These are phyloP conservation scores for Melanogaster broomeanus DNA, from an alignment of 768 basidiomycete species.

Conservation along the genomic window DNA sequence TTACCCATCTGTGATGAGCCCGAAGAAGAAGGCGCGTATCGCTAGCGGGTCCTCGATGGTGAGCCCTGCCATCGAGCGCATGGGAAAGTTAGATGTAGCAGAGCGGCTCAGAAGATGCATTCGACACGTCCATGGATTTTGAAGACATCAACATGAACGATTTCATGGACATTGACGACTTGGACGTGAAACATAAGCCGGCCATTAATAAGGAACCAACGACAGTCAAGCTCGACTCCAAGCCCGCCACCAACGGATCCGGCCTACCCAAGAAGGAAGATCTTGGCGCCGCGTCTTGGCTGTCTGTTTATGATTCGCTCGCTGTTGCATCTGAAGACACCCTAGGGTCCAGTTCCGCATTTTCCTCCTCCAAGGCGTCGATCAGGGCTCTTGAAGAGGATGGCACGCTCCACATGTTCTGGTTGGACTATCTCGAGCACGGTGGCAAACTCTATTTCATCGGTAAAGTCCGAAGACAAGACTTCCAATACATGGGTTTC, in stretches of 20 bases:
- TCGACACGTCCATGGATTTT: conserved; percentile 52
- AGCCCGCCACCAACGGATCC: conserved; percentile 4
- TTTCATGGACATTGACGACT: conserved; percentile 61
- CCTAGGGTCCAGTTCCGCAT: conserved; percentile 45
- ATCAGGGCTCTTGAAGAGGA: conserved; percentile 76
- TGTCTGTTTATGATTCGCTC: conserved; percentile 74
- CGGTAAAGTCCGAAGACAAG: conserved; percentile 89
- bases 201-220: conserved; percentile 22
- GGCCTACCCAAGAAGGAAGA: conserved; percentile 44
- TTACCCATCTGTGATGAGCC: conserved; percentile 50
- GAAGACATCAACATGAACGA: conserved; percentile 60
- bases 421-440: conserved; percentile 92
- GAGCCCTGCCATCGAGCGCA: conserved; percentile 55
- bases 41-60: conserved; percentile 43
- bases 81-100: conserved; percentile 63
- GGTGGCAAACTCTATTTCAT: conserved; percentile 85
- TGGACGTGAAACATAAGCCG: conserved; percentile 44
- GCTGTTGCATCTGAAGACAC: conserved; percentile 61
- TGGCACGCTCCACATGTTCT: conserved; percentile 88
- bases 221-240: conserved; percentile 9
- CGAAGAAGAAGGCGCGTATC: conserved; percentile 62
- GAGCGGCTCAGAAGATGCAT: conserved; percentile 47
- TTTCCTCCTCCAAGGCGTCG: conserved; percentile 39
- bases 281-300: conserved; percentile 60
- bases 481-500: conserved; percentile 67